Conservation (phyloP, 2,329 filamentous ascomycete species). For the Coniochaeta sp. region DNA sequence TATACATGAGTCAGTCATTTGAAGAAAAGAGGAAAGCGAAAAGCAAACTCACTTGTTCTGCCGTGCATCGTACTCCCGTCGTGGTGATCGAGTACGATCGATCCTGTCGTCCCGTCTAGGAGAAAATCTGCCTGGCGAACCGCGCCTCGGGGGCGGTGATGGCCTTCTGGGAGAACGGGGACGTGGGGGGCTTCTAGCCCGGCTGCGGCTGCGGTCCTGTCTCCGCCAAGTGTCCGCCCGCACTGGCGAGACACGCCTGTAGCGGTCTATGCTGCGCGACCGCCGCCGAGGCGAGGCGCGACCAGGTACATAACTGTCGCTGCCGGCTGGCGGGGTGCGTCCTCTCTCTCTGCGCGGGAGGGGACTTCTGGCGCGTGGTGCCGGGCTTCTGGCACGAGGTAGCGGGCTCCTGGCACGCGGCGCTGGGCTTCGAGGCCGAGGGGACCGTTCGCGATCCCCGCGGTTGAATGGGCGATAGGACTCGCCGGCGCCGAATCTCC, state of each 20-base stretch:
- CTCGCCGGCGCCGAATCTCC: conserved; percentile 54
- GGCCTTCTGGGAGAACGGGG: conserved; percentile 23
- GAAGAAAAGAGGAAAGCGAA: conserved; percentile 3
- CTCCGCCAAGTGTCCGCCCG: conserved; percentile 28
- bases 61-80: conserved; percentile 29
- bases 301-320: conserved; percentile 34
- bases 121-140: conserved; percentile 14
- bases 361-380: conserved; percentile 14
- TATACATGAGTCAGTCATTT: conserved; percentile 1
- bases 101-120: conserved; percentile 33
- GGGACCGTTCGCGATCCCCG: conserved; percentile 20
- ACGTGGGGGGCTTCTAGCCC: conserved; percentile 26
- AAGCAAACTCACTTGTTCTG: conserved; percentile 21
- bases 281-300: conserved; percentile 30
- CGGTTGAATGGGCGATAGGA: conserved; percentile 55
- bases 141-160: conserved; percentile 22
- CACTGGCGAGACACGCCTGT: conserved; percentile 25
- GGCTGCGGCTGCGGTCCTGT: conserved; percentile 30
- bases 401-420: conserved; percentile 10
- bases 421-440: conserved; percentile 9
- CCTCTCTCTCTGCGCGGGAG: conserved; percentile 22
- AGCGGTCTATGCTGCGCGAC: conserved; percentile 33
- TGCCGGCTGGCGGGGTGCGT: conserved; percentile 20
- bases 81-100: conserved; percentile 29
- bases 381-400: conserved; percentile 15